Conservation (phyloP, 108 stramenopile genomes). For the Cyclostephanos tholiformis region DNA sequence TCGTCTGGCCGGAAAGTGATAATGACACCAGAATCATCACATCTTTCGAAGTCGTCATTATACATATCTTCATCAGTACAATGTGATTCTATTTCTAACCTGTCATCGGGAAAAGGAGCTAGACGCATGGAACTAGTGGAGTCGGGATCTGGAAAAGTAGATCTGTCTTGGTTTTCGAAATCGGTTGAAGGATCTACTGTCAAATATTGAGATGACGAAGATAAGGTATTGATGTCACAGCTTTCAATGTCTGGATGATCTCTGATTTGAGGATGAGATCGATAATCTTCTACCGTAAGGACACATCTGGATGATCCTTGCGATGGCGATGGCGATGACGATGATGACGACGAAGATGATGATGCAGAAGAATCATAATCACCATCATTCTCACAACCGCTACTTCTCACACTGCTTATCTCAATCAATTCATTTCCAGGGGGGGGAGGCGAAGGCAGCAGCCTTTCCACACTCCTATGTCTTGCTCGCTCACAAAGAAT, state of each 20-base stretch:
- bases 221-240: no score
- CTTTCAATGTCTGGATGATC: slow-evolving; percentile 7
- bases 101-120: neutral
- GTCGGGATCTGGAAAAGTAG: no score
- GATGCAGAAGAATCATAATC: slow-evolving; percentile 11
- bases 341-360: slow-evolving; percentile 22
- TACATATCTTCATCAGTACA: slow-evolving; percentile 5
- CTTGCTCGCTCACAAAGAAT: slow-evolving; percentile 24
- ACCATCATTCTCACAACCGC: neutral
- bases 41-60: slow-evolving; percentile 12
- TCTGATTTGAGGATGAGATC: no score
- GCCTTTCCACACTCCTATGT: slow-evolving; percentile 8
- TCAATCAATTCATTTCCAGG: neutral
- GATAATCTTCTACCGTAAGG: no score
- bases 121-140: no score
- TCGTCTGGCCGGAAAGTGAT: slow-evolving; percentile 25
- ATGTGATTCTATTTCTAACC: neutral
- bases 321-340: slow-evolving; percentile 21
- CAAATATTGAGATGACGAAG: neutral
- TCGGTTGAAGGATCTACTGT: neutral
- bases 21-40: slow-evolving; percentile 18
- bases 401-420: neutral
- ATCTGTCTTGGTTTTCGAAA: no score
- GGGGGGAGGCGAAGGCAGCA: neutral
- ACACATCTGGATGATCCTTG: slow-evolving; percentile 9